phyloP scores from a whole-genome alignment of 2,329 filamentous ascomycete species.

The Fusarium mundagurra region DNA sequence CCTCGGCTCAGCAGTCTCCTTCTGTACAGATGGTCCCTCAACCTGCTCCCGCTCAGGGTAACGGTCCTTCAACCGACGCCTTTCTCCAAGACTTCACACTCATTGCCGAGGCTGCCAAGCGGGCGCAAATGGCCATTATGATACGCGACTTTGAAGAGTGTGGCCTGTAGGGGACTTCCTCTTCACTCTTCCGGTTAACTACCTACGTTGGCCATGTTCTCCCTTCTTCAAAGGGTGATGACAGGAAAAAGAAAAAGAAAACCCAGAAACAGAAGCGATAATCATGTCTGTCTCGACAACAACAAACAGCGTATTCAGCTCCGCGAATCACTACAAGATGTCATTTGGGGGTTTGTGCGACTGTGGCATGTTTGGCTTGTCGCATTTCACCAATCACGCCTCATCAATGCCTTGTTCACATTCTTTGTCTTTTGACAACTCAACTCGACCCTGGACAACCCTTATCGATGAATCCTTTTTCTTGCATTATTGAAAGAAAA shows the following conservation, averaged over 20 bases:
- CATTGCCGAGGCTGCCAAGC: constrained; percentile 90
- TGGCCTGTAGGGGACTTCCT: constrained; percentile 57
- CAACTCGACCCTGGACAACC: constrained; percentile 8
- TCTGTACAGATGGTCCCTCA: constrained; percentile 41
- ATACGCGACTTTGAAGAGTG: constrained; percentile 86
- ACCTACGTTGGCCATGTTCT: neutral
- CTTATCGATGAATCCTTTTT: constrained; percentile 5
- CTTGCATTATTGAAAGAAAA: constrained; percentile 14
- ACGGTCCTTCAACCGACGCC: constrained; percentile 58
- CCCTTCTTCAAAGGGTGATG: neutral
- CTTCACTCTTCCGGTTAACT: neutral
- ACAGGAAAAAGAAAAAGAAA: neutral
- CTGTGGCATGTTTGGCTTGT: constrained; percentile 22
- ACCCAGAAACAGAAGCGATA: neutral
- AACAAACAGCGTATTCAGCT: neutral
- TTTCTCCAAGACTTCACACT: constrained; percentile 86
- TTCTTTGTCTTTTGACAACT: constrained; percentile 19
- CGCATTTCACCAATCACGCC: constrained; percentile 15
- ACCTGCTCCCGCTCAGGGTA: constrained; percentile 43
- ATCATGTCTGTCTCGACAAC: neutral
- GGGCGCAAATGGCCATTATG: constrained; percentile 89
- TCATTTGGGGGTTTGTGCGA: constrained; percentile 3
- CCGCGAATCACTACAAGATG: constrained; percentile 3
- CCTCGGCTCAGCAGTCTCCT: constrained; percentile 47
- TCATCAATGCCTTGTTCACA: neutral